Evolutionary conservation across 2,329 filamentous ascomycete genomes (phyloP).

Genomic region (Boeremia exigua): DNA sequence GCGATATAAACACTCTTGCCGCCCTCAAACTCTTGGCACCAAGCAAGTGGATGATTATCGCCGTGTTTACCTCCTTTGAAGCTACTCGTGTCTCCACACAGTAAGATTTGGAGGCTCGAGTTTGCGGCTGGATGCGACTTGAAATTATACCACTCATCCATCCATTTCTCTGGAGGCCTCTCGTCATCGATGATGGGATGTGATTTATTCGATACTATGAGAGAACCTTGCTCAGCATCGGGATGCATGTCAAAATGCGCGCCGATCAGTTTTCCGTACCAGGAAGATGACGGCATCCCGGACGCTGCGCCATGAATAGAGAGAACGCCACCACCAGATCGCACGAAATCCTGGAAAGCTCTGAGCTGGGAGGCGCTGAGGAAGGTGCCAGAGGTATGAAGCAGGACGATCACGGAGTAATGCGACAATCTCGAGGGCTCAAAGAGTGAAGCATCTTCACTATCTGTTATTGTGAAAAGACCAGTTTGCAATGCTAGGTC

Average conservation of each 20-base stretch:
- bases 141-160: conserved; percentile 43
- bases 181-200: not conserved
- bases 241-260: conserved; percentile 39
- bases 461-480: conserved; percentile 21
- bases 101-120: conserved; percentile 23
- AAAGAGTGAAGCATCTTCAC: conserved; percentile 28
- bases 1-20: conserved; percentile 32
- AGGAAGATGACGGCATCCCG: conserved; percentile 28
- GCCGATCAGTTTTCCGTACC: conserved; percentile 32
- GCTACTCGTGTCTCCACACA: conserved; percentile 27
- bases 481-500: conserved; percentile 11
- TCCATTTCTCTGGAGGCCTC: conserved; percentile 14
- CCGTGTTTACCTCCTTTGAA: conserved; percentile 34
- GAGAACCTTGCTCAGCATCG: conserved; percentile 22
- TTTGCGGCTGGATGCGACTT: conserved; percentile 31
- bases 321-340: conserved; percentile 30
- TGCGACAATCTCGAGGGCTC: conserved; percentile 5
- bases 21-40: conserved; percentile 40
- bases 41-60: conserved; percentile 35
- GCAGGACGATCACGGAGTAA: conserved; percentile 23
- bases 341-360: conserved; percentile 25
- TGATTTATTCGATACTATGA: conserved; percentile 12
- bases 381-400: conserved; percentile 25
- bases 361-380: conserved; percentile 14
- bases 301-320: conserved; percentile 37